Conservation (phyloP, 495 filamentous ascomycete species). For the Neurospora hispaniola region DNA sequence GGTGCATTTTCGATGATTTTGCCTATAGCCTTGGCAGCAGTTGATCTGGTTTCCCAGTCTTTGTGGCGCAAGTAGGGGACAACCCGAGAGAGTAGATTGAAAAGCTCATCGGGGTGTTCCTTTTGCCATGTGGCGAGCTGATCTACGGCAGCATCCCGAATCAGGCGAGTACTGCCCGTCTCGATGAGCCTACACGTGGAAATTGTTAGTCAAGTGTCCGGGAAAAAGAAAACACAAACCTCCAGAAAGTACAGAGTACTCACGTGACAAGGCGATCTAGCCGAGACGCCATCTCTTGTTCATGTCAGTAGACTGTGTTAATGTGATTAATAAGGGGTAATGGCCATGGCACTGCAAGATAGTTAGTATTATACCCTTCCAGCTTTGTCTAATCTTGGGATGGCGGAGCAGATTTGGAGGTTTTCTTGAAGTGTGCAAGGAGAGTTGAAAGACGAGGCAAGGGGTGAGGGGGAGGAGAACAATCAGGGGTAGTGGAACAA, state of each 20-base stretch:
- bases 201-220: constrained; percentile 14
- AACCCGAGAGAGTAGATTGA: constrained; percentile 92
- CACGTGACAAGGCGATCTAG: constrained; percentile 91
- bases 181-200: constrained; percentile 64
- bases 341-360: constrained; percentile 17
- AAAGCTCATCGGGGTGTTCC: constrained; percentile 91
- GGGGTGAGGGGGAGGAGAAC: not conserved
- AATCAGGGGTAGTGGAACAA: not conserved
- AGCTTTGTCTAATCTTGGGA: not conserved
- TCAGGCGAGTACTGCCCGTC: constrained; percentile 87
- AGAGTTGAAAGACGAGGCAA: not conserved
- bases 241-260: constrained; percentile 30
- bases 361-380: constrained; percentile 2
- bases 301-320: constrained; percentile 17
- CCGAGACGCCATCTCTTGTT: constrained; percentile 45
- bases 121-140: constrained; percentile 97
- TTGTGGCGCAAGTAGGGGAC: constrained; percentile 86
- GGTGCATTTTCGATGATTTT: constrained; percentile 86
- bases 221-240: not conserved
- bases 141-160: constrained; percentile 90
- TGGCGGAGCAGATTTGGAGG: not conserved
- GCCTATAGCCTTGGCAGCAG: constrained; percentile 84
- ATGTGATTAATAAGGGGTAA: constrained; percentile 3
- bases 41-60: constrained; percentile 89
- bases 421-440: not conserved